phyloP scores from a whole-genome alignment of 129 eudicot species.

The Oenanthe sinensis region DNA sequence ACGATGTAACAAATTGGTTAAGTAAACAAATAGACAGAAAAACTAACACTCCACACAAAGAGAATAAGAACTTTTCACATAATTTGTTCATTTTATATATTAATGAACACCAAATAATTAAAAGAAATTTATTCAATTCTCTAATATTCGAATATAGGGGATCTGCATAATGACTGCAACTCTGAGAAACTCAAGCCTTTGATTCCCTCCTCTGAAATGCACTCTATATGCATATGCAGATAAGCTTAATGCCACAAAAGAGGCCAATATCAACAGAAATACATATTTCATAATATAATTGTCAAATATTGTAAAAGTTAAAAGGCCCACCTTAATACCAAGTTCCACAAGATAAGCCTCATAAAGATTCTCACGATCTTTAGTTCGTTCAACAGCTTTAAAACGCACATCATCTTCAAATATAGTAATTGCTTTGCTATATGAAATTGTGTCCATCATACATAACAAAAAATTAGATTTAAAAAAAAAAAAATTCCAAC shows the following conservation, averaged over 20 bases:
- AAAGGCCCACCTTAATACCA: slow-evolving; percentile 56
- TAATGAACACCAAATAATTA: neutral
- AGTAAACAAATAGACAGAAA: neutral
- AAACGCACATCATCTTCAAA: slow-evolving; percentile 92
- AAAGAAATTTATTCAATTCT: neutral
- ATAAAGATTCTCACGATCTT: slow-evolving; percentile 85
- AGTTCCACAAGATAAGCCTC: slow-evolving; percentile 57
- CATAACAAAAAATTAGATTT: neutral
- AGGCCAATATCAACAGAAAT: neutral
- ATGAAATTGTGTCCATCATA: slow-evolving; percentile 5
- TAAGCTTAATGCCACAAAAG: neutral
- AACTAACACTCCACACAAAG: neutral
- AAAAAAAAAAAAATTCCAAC: neutral
- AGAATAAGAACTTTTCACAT: neutral
- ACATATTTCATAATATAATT: neutral
- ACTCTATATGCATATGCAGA: neutral
- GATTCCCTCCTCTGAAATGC: neutral
- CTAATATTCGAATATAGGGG: neutral
- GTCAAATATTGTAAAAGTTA: neutral
- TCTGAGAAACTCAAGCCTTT: neutral
- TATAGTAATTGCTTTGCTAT: slow-evolving; percentile 56
- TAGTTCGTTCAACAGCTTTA: slow-evolving; percentile 67
- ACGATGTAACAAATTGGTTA: neutral
- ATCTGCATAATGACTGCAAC: neutral
- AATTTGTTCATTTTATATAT: neutral